Base-by-base conservation (phyloP, 768 basidiomycete genomes). In the Pleurotus citrinopileatus region DNA sequence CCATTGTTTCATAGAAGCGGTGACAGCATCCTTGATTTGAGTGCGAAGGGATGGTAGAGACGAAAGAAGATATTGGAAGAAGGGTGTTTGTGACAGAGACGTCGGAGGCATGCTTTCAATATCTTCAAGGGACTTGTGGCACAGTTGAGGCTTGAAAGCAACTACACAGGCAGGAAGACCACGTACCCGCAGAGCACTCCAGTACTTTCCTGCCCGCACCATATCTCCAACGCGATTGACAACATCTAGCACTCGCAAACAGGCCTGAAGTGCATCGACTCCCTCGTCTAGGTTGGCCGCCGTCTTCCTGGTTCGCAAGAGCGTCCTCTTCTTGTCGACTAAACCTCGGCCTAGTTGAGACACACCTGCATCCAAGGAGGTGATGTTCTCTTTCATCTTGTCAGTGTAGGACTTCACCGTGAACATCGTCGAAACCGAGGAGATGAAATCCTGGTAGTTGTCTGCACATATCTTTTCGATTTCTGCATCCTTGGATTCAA, bases 371-470 rank as follows among this genome's bases (percentile, higher is more conserved):
- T 99, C 96, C 44, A 98, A 75, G 44, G 89, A 81, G n/a, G 84
- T 81, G 57, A 98, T 97, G 64, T 87, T 91, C 63, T 96, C 87
- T 63, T 91, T 87, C 63, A 99, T 84, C 69, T 88, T 93, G 60
- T 89, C 91, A 32, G 97, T 98, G 64, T 97, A 98, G 17, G 94
- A 93, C 68, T 98, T 89, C 67, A 99, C 93, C 43, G 89, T 88
- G 70, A 98, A 89, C 57, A 99, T 78, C 2, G 94, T 98, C n/a
- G 94, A 93, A 13, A 98, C 94, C 17, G 95, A 97, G 25, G 89
- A 87, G 28, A 98, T 94, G 62, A 99, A 99, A 71, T 98, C 96
- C 71, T 95, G 93, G 64, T 98, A 98, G 69, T 98, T 98, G 60
- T 94, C 90, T 54, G 86, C 83, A 72, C 97, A 98, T 68, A 98